Base-by-base conservation (phyloP, 345 rosid species). In the Bruguiera gymnorhiza region DNA sequence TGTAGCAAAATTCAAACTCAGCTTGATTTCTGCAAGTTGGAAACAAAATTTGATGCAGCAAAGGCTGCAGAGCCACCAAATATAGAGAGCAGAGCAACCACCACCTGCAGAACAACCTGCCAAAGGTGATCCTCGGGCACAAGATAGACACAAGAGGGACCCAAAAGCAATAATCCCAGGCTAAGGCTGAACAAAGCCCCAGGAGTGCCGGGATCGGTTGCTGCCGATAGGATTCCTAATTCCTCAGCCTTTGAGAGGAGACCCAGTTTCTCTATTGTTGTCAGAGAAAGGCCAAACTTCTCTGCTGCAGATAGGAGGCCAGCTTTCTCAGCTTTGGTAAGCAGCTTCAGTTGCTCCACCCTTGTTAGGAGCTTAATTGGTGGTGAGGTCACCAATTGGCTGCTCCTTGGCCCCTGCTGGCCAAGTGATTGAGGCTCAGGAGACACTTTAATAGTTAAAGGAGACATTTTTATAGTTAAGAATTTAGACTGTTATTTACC, bases 211-310 rank as follows among this genome's bases (percentile, higher is more conserved):
- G 92, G 91, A 76, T 94, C 88, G 0, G 96, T 88, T 0, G 98
- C 97, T 0, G 97, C 96, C 0, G 98, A 94, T 55, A 94, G 80
- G 60, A 94, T 87, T 31, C 97, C 97, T 1, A 94, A 57, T 46
- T 94, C 93, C 80, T 91, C 96, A 0, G 99, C 99, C 80, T 91
- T 94, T 18, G 97, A 89, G 7, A 94, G 92, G 60, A 94, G 84
- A 19, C 97, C 99, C 55, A 91, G 85, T 79, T 89, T 91, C 92
- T 94, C 97, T 10, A 94, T 94, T 11, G 90, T 71, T 2, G 99
- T 88, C 0, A 91, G 82, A 3, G 97, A 94, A 32, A 94, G 71
- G n/a, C 97, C 97, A 16, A 81, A 78, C 62, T 91, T 91, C 84
- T 91, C 99, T 0, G 97, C 99, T 0, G 97, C 89, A 0, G 97